Evolutionary conservation across 78 protist genomes (phyloP), one percentile per base, ranked within the genome.

Genomic region (Dictyostelium firmibasis): DNA sequence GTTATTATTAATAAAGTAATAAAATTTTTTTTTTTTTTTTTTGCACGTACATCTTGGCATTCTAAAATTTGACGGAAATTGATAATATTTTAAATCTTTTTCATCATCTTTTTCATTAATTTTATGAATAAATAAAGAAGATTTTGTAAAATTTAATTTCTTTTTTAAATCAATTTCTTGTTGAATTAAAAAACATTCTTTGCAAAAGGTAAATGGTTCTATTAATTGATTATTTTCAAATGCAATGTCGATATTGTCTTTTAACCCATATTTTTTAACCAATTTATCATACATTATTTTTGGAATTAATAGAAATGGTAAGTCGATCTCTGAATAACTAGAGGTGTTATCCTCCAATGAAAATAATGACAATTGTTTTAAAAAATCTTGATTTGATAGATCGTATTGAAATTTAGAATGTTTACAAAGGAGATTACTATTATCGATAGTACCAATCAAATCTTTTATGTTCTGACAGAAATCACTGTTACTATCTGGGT

Each of bases 41-140:
- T 23, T 31, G 5, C 18, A 74, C 92, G 0, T 74, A 85, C 92
- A 60, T 79, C 93, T 88, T 25, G 85, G 43, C 0, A 6, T 47
- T 79, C 86, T 88, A 79, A 41, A 27, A 10, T 20, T 53, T 13
- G 81, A 16, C 18, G 93, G 94, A 7, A 50, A 89, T 20, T 13
- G 27, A 81, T 89, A 89, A 31, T 64, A 81, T 69, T 89, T 78
- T 23, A 23, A 11, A 81, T 89, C 94, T 47, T 81, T 64, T 70
- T 89, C 87, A 43, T 89, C 47, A 23, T 89, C 82, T 11, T 38
- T 75, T 1, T 25, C 43, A 23, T 11, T 47, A 36, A 89, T 81
- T 29, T 20, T 43, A 31, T 89, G 94, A 33, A 89, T 44, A 47
- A 43, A 89, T 11, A 89, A 7, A 7, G 94, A 13, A 29, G 35